phyloP scores from a whole-genome alignment of 345 rosid species.

The Adansonia digitata region DNA sequence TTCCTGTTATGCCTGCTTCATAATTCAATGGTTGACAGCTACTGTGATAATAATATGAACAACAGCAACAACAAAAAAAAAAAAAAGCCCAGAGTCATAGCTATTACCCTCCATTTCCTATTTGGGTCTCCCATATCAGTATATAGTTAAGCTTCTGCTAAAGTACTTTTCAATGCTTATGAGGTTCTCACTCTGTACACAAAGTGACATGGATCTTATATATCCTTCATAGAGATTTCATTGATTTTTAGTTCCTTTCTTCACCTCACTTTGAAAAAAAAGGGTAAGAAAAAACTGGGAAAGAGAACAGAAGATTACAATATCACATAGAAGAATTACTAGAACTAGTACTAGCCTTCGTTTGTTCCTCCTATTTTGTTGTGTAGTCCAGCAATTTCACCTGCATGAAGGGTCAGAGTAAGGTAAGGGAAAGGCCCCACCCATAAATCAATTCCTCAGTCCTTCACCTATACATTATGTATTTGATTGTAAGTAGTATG shows the following conservation, averaged over 20 bases:
- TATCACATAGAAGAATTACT: neutral
- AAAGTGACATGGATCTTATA: constrained; percentile 10
- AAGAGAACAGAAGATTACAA: constrained; percentile 20
- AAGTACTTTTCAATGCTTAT: too few species aligned
- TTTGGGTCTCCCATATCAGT: constrained; percentile 20
- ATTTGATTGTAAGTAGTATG: constrained; percentile 41
- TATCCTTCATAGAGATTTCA: constrained; percentile 9
- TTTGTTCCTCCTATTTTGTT: constrained; percentile 17
- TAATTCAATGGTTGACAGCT: too few species aligned
- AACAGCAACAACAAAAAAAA: neutral
- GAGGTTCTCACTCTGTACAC: too few species aligned
- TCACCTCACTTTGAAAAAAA: constrained; percentile 17
- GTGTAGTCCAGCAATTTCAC: constrained; percentile 40
- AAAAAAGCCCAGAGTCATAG: too few species aligned
- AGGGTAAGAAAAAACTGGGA: neutral
- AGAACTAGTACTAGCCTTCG: constrained; percentile 24
- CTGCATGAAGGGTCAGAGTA: constrained; percentile 22
- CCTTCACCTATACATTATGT: constrained; percentile 42
- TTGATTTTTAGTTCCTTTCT: constrained; percentile 10
- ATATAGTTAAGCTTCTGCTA: constrained; percentile 23
- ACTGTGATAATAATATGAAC: neutral
- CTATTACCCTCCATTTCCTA: constrained; percentile 9
- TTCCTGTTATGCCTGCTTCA: too few species aligned
- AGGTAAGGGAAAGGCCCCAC: constrained; percentile 36
- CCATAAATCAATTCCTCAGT: constrained; percentile 47